Evolutionary conservation across 2,329 filamentous ascomycete species (phyloP).

Genomic region (Nectriaceae sp.): DNA sequence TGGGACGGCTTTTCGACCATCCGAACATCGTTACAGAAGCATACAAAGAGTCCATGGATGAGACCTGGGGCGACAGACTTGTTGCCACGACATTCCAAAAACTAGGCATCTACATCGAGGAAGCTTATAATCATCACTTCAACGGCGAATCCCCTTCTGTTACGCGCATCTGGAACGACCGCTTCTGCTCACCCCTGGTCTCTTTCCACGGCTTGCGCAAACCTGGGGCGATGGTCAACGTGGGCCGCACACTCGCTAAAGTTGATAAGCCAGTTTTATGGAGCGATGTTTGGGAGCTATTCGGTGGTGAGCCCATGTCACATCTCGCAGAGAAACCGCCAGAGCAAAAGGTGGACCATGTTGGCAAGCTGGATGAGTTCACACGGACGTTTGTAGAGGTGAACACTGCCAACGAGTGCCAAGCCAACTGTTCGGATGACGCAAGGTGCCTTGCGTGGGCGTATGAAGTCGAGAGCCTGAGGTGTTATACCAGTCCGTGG

Average conservation of each 20-base stretch:
- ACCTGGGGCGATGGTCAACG: conserved; percentile 46
- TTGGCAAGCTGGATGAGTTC: conserved; percentile 50
- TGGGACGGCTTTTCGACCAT: conserved; percentile 47
- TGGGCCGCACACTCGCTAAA: conserved; percentile 43
- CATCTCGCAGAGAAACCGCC: conserved; percentile 39
- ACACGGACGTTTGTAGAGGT: conserved; percentile 40
- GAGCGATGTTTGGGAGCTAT: conserved; percentile 53
- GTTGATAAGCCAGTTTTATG: conserved; percentile 46
- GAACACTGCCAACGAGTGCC: conserved; percentile 43
- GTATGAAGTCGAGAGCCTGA: conserved; percentile 41
- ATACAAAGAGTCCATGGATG: conserved; percentile 50
- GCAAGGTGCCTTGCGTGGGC: conserved; percentile 53
- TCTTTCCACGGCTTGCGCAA: conserved; percentile 54
- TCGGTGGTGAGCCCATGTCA: conserved; percentile 43
- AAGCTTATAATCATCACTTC: conserved; percentile 55
- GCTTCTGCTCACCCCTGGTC: conserved; percentile 55
- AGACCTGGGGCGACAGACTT: conserved; percentile 56
- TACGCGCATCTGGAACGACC: conserved; percentile 50
- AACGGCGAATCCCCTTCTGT: conserved; percentile 54
- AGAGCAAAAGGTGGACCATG: conserved; percentile 47
- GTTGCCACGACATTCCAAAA: conserved; percentile 55
- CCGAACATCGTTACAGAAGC: conserved; percentile 44
- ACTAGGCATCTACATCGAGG: conserved; percentile 56
- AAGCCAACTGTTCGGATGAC: conserved; percentile 42
- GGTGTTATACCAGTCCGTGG: conserved; percentile 52